Percentiles rank a stretch among this genome's conserved stretches.
Conservation (phyloP, 2,329 filamentous ascomycete species). For the Pseudogymnoascus sp. region DNA sequence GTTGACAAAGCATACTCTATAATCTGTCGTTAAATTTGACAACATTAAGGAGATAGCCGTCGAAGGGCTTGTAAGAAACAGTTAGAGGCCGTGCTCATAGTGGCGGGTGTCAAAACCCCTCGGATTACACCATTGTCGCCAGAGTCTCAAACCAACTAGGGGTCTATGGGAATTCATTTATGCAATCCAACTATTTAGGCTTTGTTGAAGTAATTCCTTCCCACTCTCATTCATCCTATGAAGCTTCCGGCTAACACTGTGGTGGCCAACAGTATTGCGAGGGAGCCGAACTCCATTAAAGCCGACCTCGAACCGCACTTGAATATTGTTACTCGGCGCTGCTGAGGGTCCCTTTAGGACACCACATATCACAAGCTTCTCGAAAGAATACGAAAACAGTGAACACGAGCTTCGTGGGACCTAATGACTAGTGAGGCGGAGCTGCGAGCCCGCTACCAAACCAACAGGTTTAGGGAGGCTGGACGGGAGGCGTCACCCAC, state of each 20-base stretch:
- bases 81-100: neutral
- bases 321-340: neutral
- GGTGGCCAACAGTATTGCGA: neutral
- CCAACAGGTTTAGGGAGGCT: constrained; percentile 1
- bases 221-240: neutral
- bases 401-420: neutral
- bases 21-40: neutral
- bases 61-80: neutral
- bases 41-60: neutral
- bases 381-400: neutral
- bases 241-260: neutral
- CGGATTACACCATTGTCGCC: neutral
- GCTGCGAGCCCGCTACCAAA: constrained; percentile 6
- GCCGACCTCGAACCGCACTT: neutral
- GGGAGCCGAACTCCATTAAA: neutral
- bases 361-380: neutral
- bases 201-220: neutral
- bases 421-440: constrained; percentile 6
- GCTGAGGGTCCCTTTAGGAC: neutral
- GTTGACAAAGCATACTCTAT: neutral
- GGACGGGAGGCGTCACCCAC: neutral
- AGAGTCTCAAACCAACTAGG: neutral
- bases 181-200: neutral
- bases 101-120: neutral
- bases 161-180: neutral